Evolutionary conservation across 1,284 basidiomycete species (phyloP).

Genomic region (Chalciporus sp.): DNA sequence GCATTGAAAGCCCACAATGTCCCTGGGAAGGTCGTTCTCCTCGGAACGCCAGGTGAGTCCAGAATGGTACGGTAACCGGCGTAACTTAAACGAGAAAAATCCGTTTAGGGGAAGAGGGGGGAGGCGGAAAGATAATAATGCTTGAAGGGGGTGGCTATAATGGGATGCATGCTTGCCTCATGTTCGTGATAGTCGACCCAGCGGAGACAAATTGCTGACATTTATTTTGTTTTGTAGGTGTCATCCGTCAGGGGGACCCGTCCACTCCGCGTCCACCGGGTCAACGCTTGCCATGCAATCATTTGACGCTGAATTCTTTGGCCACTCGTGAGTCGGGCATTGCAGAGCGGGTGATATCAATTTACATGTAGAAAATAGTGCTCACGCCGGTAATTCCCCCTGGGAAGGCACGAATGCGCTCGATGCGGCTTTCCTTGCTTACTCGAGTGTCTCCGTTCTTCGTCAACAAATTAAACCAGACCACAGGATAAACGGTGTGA

Average conservation of each 20-base stretch:
- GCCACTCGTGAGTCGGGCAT: constrained; percentile 53
- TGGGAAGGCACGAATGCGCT: constrained; percentile 87
- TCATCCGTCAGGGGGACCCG: constrained; percentile 59
- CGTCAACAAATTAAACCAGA: constrained; percentile 72
- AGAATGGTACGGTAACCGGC: constrained; percentile 4
- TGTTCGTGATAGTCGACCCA: constrained; percentile 45
- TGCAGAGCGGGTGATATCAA: not conserved
- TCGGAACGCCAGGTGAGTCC: constrained; percentile 79
- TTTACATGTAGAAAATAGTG: constrained; percentile 42
- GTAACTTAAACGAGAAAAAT: constrained; percentile 10
- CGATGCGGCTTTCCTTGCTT: constrained; percentile 83
- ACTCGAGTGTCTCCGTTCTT: constrained; percentile 72
- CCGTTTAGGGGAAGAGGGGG: constrained; percentile 71
- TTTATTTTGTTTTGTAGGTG: constrained; percentile 46
- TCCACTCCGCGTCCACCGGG: constrained; percentile 50
- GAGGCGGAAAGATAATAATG: constrained; percentile 76
- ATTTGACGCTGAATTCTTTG: constrained; percentile 66
- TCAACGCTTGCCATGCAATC: constrained; percentile 60
- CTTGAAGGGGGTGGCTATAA: constrained; percentile 74
- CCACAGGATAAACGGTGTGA: constrained; percentile 69
- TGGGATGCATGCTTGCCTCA: constrained; percentile 77
- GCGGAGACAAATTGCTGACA: constrained; percentile 17
- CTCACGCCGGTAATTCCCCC: constrained; percentile 74
- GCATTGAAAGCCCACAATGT: constrained; percentile 67
- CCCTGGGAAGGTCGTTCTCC: constrained; percentile 72